These are phyloP conservation scores for Colletotrichum sp. DNA, from an alignment of 2,329 filamentous ascomycete genomes.

Conservation along the genomic window DNA sequence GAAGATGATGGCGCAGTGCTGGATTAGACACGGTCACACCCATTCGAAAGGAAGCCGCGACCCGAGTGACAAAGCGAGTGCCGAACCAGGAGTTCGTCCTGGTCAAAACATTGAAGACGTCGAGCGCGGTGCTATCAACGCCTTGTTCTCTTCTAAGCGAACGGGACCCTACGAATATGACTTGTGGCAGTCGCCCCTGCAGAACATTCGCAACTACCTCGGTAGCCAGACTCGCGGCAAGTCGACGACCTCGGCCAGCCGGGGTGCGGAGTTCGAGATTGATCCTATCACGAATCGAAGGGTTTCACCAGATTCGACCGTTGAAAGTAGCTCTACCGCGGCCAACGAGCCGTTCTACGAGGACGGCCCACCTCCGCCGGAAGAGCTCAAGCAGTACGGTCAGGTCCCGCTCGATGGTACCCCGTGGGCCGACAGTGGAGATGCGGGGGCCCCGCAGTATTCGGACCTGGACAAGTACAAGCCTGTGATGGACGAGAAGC, in stretches of 20 bases:
- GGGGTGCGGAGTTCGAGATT: slow-evolving; percentile 46
- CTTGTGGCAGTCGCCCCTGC: slow-evolving; percentile 34
- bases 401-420: slow-evolving; percentile 34
- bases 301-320: slow-evolving; percentile 30
- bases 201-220: slow-evolving; percentile 39
- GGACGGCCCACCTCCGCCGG: slow-evolving; percentile 36
- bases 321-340: slow-evolving; percentile 5
- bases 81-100: slow-evolving; percentile 42
- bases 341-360: slow-evolving; percentile 31
- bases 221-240: slow-evolving; percentile 9
- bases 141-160: slow-evolving; percentile 42
- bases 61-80: slow-evolving; percentile 38
- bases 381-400: slow-evolving; percentile 40
- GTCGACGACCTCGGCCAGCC: not conserved
- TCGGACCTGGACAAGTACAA: slow-evolving; percentile 40
- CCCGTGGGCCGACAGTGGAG: slow-evolving; percentile 25
- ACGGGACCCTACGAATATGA: slow-evolving; percentile 25
- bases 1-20: slow-evolving; percentile 46
- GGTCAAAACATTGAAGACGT: slow-evolving; percentile 49
- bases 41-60: slow-evolving; percentile 32
- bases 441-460: slow-evolving; percentile 13
- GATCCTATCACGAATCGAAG: slow-evolving; percentile 66
- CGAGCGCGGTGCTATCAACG: slow-evolving; percentile 49
- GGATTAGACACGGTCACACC: slow-evolving; percentile 33
- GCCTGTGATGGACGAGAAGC: slow-evolving; percentile 33